Conservation (phyloP, 306 rosid species). For the Cercis canadensis region DNA sequence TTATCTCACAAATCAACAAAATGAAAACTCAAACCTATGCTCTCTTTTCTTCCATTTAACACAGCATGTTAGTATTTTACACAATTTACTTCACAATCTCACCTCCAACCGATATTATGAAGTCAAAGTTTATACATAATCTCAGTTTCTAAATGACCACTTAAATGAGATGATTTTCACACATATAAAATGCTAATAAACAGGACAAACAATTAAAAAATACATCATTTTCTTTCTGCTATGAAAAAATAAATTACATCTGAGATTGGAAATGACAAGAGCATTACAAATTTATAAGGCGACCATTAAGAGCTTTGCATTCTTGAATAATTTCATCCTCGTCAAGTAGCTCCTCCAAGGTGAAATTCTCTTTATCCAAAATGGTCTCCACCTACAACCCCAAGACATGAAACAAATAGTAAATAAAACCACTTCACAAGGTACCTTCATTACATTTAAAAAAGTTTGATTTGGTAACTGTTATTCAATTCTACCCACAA, state of each 20-base stretch:
- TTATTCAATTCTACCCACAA: neutral
- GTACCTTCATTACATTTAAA: slow-evolving; percentile 6
- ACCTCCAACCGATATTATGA: slow-evolving; percentile 4
- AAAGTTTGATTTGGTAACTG: slow-evolving; percentile 15
- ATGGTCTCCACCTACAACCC: slow-evolving; percentile 91
- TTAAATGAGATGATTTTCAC: slow-evolving; percentile 18
- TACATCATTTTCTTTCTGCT: slow-evolving; percentile 4
- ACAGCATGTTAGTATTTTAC: slow-evolving; percentile 5
- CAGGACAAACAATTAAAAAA: slow-evolving; percentile 24
- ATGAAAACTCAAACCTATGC: slow-evolving; percentile 17
- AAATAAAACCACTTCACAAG: neutral
- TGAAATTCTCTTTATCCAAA: slow-evolving; percentile 87
- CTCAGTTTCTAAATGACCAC: slow-evolving; percentile 2
- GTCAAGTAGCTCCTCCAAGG: slow-evolving; percentile 93
- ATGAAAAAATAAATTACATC: slow-evolving; percentile 8
- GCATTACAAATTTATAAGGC: slow-evolving; percentile 96
- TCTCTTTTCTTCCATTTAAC: slow-evolving; percentile 17
- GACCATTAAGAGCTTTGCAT: slow-evolving; percentile 95
- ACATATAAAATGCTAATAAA: neutral
- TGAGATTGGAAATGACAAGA: slow-evolving; percentile 32
- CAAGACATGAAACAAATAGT: slow-evolving; percentile 33
- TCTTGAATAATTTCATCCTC: slow-evolving; percentile 99
- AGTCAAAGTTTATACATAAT: slow-evolving; percentile 29
- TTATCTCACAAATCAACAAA: neutral
- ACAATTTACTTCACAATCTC: slow-evolving; percentile 13